Base-by-base conservation (phyloP, 2,329 filamentous ascomycete species). In the Fusarium pseudocircinatum region DNA sequence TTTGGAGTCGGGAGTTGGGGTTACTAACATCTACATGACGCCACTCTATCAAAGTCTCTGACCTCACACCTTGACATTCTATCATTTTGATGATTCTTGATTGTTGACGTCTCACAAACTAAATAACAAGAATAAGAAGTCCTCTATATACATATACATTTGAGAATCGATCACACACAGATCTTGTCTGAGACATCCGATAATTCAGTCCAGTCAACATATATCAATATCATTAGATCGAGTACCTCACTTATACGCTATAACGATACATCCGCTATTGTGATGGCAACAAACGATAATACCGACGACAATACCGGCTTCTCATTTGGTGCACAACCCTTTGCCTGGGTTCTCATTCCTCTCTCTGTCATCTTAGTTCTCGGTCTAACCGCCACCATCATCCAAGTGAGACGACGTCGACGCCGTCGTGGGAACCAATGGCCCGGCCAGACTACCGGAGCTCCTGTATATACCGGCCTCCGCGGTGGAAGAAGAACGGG, bases 261-360 rank as follows among this genome's bases (percentile, higher is more conserved):
- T 32, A 15, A 28, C 18, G 28, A 40, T 22, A n/a, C 12, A 39
- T 59, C 24, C 30, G 44, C 22, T 36, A 57, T 30, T 30, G 37
- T 42, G 34, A 74, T 74, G 68, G 63, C 67, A 46, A 57, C 63
- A 44, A 56, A 42, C 42, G 52, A 70, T 57, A 46, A 44, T 12
- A 63, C 54, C 58, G 63, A 69, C 32, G 63, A 75, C 22, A 44
- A 77, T 47, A 50, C 24, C 22, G 50, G 60, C n/a, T 75, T 70
- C 60, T 47, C 24, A 13, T 71, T 86, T 8, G 82, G 84, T 60
- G 82, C 84, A 67, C 85, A 87, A 73, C 88, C 88, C 72, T 88
- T 90, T 79, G 84, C 88, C 73, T 90, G 89, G 81, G 84, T 91
- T 53, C 84, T 87, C 32, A 82, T 90, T 30, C 82, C 86, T 18